phyloP scores from a whole-genome alignment of 2,329 filamentous ascomycete genomes.

The Penicillium sclerotiorum region DNA sequence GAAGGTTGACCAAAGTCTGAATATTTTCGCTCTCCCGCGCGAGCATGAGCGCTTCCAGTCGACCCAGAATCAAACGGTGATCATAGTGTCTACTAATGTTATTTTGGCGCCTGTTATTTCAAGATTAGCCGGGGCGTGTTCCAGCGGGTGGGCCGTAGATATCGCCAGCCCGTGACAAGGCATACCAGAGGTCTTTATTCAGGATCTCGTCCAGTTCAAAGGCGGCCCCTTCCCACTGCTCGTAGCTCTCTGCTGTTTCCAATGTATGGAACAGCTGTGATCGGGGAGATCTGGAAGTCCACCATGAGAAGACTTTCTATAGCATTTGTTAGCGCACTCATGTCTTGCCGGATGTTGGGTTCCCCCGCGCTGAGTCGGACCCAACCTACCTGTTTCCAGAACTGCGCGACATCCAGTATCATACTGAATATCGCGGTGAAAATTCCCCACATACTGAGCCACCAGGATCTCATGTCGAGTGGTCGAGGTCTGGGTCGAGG shows the following conservation, averaged over 20 bases:
- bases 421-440: constrained; percentile 55
- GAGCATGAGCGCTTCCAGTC: constrained; percentile 69
- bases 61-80: constrained; percentile 78
- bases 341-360: background rate
- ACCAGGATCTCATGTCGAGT: constrained; percentile 26
- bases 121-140: background rate
- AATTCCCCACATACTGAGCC: constrained; percentile 29
- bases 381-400: constrained; percentile 61
- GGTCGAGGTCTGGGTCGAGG: constrained; percentile 3
- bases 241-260: constrained; percentile 68
- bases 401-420: constrained; percentile 62
- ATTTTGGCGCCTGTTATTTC: constrained; percentile 71
- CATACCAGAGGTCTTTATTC: constrained; percentile 77
- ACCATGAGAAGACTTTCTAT: constrained; percentile 71
- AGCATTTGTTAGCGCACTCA: constrained; percentile 11
- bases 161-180: background rate
- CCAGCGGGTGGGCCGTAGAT: background rate
- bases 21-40: constrained; percentile 73
- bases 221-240: constrained; percentile 86
- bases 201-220: constrained; percentile 78
- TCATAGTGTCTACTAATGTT: constrained; percentile 81
- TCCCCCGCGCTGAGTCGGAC: background rate
- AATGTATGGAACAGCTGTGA: constrained; percentile 69
- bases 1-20: constrained; percentile 72
- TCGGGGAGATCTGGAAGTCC: constrained; percentile 64